phyloP scores from a whole-genome alignment of 1,284 basidiomycete species.

The Apiotrichum domesticum region DNA sequence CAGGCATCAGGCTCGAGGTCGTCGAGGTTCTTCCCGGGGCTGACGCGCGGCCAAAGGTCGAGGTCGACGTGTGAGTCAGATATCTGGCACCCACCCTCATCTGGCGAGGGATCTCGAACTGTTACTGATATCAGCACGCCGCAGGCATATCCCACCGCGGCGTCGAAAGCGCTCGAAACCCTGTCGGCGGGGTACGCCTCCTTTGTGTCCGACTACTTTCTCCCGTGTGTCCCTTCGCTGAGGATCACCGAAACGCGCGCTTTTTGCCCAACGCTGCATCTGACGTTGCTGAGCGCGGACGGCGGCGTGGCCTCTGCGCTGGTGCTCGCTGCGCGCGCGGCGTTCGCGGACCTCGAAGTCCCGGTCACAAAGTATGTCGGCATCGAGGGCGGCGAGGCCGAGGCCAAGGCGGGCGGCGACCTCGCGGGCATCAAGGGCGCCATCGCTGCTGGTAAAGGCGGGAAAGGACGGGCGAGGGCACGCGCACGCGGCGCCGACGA shows the following conservation, averaged over 20 bases:
- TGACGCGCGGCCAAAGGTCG: constrained; percentile 18
- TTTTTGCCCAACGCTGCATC: constrained; percentile 38
- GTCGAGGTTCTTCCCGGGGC: constrained; percentile 20
- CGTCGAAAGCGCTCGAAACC: constrained; percentile 18
- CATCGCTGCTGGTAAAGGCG: constrained; percentile 27
- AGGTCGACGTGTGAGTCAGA: constrained; percentile 44
- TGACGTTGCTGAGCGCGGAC: constrained; percentile 26
- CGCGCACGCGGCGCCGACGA: constrained; percentile 39
- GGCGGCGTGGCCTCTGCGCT: constrained; percentile 32
- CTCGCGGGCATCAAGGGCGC: constrained; percentile 44
- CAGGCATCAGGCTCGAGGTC: constrained; percentile 44
- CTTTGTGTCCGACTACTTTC: constrained; percentile 38
- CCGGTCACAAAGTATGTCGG: constrained; percentile 40
- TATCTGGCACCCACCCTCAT: neutral
- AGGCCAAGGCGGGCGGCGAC: constrained; percentile 9
- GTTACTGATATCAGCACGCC: constrained; percentile 31
- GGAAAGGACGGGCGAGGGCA: constrained; percentile 6
- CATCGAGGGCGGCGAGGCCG: constrained; percentile 27
- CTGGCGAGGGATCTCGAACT: no score
- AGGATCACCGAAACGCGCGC: constrained; percentile 21
- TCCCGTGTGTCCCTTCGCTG: constrained; percentile 38
- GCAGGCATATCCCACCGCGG: constrained; percentile 37
- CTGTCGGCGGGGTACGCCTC: constrained; percentile 35
- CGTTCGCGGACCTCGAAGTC: constrained; percentile 38
- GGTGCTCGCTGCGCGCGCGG: constrained; percentile 37